These are phyloP conservation scores for Apiospora hydei DNA, from an alignment of 2,329 filamentous ascomycete species.

Conservation along the genomic window DNA sequence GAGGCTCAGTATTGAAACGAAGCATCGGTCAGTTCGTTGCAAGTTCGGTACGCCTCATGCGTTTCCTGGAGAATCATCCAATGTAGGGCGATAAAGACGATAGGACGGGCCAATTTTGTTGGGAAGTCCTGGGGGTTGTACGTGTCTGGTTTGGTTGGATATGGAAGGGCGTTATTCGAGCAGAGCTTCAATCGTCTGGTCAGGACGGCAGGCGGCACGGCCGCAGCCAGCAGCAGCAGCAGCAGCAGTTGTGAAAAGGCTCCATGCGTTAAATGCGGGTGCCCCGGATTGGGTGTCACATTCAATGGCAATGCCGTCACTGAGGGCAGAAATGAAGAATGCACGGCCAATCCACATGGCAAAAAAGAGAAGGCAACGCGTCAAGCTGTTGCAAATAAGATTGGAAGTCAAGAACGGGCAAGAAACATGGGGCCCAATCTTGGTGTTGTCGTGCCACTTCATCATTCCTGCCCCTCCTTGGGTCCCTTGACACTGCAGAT, in stretches of 20 bases:
- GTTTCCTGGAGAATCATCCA: not conserved
- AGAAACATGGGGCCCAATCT: constrained; percentile 3
- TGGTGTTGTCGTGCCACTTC: constrained; percentile 6
- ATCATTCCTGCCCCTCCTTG: constrained; percentile 9
- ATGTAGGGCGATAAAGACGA: not conserved
- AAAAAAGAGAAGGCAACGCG: not conserved
- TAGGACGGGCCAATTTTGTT: not conserved
- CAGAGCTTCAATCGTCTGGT: not conserved
- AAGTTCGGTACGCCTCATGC: not conserved
- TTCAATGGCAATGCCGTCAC: constrained; percentile 6
- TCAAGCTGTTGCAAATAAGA: not conserved
- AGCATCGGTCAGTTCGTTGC: constrained; percentile 7
- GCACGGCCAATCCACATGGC: not conserved
- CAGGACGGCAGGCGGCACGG: not conserved
- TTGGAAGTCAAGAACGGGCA: not conserved
- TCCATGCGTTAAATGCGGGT: not conserved
- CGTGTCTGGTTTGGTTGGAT: not conserved
- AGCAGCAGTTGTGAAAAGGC: not conserved
- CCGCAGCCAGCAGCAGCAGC: not conserved
- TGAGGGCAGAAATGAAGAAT: not conserved
- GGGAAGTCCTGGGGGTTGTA: not conserved
- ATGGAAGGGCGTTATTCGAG: too few relatives aligned
- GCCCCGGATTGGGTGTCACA: not conserved
- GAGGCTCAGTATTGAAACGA: not conserved
- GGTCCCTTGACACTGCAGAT: not conserved